Base-by-base conservation (phyloP, 2,329 filamentous ascomycete species). In the Aspergillus fischeri region DNA sequence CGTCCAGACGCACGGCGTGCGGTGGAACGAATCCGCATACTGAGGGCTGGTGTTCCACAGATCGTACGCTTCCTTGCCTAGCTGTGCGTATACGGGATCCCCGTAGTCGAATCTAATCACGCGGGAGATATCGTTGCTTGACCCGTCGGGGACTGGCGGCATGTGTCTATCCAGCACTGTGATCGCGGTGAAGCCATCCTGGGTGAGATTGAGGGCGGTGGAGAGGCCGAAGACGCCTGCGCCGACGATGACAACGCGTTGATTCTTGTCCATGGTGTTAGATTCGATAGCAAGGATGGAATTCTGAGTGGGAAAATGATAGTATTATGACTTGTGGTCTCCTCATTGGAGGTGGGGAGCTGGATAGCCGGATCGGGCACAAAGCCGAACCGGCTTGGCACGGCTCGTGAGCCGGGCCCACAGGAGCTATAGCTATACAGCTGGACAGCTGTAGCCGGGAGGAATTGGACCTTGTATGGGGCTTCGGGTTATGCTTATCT, bases 31-130 rank as follows among this genome's bases (percentile, higher is more conserved):
- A 28, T 65, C 60, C 1, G 54, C 53, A 49, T 66, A 55, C 3
- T 63, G 62, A 77, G 83, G 63, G 73, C 32, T 38, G 32, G 73
- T 67, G 82, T 81, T 57, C 78, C 78, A 58, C 86, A 85, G 89
- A 88, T 78, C 74, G 68, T 89, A 88, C 1, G 91, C 90, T 51
- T 85, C 79, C 41, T 83, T 80, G 20, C 86, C 90, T 42, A 96
- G 83, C 11, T 79, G 75, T 2, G 90, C 84, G 74, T 96, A 96
- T 24, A 86, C 80, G 0, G 83, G 77, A 66, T 92, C 86, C 2
- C 88, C 86, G 69, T 97, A 97, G 78, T 96, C 70, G 51, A 71
- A 71, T 3, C 74, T 67, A 21, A 77, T 73, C 1, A 75, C 65
- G 1, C 74, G 67, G 1, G 74, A 75, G 29, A 75, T 74, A 52